These are phyloP conservation scores for Pseudogymnoascus sp. DNA, from an alignment of 2,329 filamentous ascomycete genomes.

Conservation along the genomic window DNA sequence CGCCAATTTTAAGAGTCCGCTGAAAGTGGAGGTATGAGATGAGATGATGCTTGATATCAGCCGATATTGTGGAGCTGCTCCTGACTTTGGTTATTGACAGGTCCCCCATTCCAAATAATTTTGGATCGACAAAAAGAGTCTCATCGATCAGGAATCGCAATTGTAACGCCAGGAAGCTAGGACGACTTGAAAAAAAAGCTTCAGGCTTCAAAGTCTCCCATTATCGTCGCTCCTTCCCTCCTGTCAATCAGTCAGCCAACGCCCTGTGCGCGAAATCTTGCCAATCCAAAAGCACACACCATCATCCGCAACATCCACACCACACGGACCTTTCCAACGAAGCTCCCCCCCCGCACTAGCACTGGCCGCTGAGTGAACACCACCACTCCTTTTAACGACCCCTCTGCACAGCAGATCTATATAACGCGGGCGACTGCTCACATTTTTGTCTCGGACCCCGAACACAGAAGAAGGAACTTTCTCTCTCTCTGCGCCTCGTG, in stretches of 20 bases:
- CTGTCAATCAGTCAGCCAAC: background rate
- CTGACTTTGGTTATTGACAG: constrained; percentile 5
- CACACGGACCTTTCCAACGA: constrained; percentile 10
- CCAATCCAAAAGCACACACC: background rate
- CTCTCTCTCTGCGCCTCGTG: background rate
- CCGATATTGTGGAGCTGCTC: constrained; percentile 6
- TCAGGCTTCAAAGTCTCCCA: background rate
- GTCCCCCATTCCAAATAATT: background rate
- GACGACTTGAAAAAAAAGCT: background rate
- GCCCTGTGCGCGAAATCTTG: constrained; percentile 8
- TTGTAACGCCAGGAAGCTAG: background rate
- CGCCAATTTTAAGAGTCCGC: constrained; percentile 9
- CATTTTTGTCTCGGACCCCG: constrained; percentile 7
- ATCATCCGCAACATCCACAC: background rate
- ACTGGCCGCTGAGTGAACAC: constrained; percentile 7
- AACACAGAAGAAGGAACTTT: background rate
- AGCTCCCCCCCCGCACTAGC: constrained; percentile 9
- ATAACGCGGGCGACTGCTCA: constrained; percentile 9
- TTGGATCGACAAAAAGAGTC: background rate
- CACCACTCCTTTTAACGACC: constrained; percentile 8
- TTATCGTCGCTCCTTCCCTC: background rate
- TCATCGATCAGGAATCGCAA: background rate
- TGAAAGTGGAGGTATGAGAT: constrained; percentile 4
- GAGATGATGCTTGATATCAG: constrained; percentile 6
- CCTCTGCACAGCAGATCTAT: constrained; percentile 11